Evolutionary conservation across 805 yeast genomes (phyloP), one percentile per base, ranked within the genome.

Genomic region (Schwanniomyces yamadae): DNA sequence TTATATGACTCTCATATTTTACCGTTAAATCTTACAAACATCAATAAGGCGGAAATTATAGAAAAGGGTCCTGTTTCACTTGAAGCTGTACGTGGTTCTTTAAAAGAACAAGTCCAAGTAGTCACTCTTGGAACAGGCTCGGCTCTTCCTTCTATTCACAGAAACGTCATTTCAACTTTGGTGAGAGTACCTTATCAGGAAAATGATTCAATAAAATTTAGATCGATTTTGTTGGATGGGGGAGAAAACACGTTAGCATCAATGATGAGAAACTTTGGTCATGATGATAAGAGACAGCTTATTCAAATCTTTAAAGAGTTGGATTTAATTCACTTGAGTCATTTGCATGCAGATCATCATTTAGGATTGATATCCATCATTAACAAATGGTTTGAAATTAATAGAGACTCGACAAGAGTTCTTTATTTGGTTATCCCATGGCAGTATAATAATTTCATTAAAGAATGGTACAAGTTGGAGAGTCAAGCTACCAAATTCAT

Each of bases 281-380:
- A 68, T 7, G 64, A 63, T 1, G 71, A 71, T 12, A 44, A 67
- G 2, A 49, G 51, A 2, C 66, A 66, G 23, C 45, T 57, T 18
- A 38, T 41, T 18, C 51, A 54, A 15, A 59, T 84, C 2, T 69
- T 90, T 43, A 45, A 61, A 26, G 95, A 90, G 49, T 60, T 90
- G 39, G 64, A 73, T 21, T 39, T 86, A 36, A 65, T 91, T 14
- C 85, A 77, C 50, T 64, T 93, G 36, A 84, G 95, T 48, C 99
- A 93, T 66, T 67, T 91, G 49, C 99, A 93, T 60, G 99, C 98
- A 0, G 99, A 93, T 56, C 99, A 93, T 57, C 97, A 91, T 58
- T 63, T 93, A 27, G 99, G 99, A 0, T 69, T 85, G 4, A 63
- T 84, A 6, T 74, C 87, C 4, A 57, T 93, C 3, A 67, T 93